Percentiles rank a stretch among this genome's conserved stretches.
These are phyloP conservation scores for Oxyria digyna DNA, from an alignment of 148 eudicot species.

Conservation along the genomic window DNA sequence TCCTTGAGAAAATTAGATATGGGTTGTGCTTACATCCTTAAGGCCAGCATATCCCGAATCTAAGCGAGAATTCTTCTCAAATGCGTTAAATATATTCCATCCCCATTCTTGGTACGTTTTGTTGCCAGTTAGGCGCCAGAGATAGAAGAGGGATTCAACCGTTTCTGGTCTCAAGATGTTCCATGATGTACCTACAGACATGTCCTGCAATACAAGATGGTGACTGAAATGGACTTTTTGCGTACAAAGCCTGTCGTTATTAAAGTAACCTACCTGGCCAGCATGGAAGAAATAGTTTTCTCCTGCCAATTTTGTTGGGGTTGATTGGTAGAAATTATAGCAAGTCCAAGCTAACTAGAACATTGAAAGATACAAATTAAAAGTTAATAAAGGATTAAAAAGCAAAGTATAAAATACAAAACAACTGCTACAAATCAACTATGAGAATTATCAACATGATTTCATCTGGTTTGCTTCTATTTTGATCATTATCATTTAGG, in stretches of 20 bases:
- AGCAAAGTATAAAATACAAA: background rate
- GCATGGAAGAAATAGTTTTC: constrained; percentile 78
- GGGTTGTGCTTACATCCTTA: constrained; percentile 64
- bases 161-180: constrained; percentile 98
- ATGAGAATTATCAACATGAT: background rate
- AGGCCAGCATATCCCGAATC: constrained; percentile 97
- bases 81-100: constrained; percentile 97
- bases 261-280: constrained; percentile 45
- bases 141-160: constrained; percentile 93
- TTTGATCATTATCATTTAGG: background rate
- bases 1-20: too few relatives aligned
- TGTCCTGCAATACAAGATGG: constrained; percentile 38
- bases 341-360: constrained; percentile 94
- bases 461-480: background rate
- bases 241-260: background rate
- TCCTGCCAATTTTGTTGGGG: constrained; percentile 95
- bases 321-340: constrained; percentile 92
- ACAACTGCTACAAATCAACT: background rate
- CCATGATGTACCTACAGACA: constrained; percentile 97
- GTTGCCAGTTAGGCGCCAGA: constrained; percentile 97
- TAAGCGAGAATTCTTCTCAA: constrained; percentile 80
- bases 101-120: constrained; percentile 98
- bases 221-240: background rate
- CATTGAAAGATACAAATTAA: background rate
- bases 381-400: background rate